Conservation (phyloP, 1,284 basidiomycete species). For the Neolentinus lepideus region DNA sequence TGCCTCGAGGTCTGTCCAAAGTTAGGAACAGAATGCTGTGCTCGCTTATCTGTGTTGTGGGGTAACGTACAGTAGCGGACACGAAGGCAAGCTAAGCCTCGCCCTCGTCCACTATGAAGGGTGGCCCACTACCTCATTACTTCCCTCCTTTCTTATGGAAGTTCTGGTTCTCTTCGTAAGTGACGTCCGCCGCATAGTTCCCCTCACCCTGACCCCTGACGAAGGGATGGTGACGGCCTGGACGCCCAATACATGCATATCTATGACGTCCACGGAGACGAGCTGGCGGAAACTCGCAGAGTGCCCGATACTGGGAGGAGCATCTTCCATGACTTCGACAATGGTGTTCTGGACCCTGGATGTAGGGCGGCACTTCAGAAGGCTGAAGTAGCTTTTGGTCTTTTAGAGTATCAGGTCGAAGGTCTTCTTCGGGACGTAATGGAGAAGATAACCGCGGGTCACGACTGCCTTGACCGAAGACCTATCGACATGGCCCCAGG, state of each 20-base stretch:
- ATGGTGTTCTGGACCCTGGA: slow-evolving; percentile 14
- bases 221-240: slow-evolving; percentile 20
- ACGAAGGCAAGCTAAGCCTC: no score
- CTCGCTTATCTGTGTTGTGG: no score
- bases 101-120: no score
- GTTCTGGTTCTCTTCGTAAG: slow-evolving; percentile 33
- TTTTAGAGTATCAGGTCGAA: slow-evolving; percentile 35
- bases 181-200: not conserved
- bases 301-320: slow-evolving; percentile 20
- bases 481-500: slow-evolving; percentile 11
- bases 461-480: slow-evolving; percentile 20
- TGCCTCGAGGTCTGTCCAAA: no score
- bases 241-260: slow-evolving; percentile 37
- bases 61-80: no score
- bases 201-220: not conserved
- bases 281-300: slow-evolving; percentile 35
- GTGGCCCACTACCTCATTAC: slow-evolving; percentile 13
- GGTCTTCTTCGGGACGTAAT: slow-evolving; percentile 19
- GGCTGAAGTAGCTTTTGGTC: slow-evolving; percentile 32
- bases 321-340: slow-evolving; percentile 37
- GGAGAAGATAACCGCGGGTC: not conserved
- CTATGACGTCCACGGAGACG: slow-evolving; percentile 43
- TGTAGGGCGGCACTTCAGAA: slow-evolving; percentile 20
- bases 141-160: slow-evolving; percentile 34
- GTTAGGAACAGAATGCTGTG: no score